These are phyloP conservation scores for Claviceps digitariae DNA, from an alignment of 2,329 filamentous ascomycete species.

Conservation along the genomic window DNA sequence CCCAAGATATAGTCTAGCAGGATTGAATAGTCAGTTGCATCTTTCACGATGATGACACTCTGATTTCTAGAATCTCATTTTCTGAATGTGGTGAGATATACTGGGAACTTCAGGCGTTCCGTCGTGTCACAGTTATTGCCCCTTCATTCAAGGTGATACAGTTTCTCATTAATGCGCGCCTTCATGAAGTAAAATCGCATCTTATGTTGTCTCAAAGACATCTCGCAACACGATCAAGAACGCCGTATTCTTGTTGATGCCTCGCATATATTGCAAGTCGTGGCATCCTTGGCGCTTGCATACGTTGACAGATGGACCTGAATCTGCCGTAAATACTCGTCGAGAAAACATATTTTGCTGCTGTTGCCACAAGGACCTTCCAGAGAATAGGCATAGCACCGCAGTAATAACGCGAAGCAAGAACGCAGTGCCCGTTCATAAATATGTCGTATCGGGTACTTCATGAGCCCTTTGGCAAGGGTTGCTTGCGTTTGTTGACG, in stretches of 20 bases:
- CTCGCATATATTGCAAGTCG: conserved; percentile 57
- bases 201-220: conserved; percentile 64
- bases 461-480: conserved; percentile 35
- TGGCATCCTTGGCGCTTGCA: conserved; percentile 43
- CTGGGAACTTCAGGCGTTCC: too few relatives aligned
- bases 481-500: conserved; percentile 25
- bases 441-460: conserved; percentile 78
- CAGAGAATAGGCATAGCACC: conserved; percentile 85
- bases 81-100: not conserved
- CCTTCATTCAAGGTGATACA: conserved; percentile 43
- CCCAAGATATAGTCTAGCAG: conserved; percentile 14
- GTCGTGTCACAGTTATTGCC: too few relatives aligned
- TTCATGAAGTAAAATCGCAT: conserved; percentile 89
- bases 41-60: too few relatives aligned
- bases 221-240: conserved; percentile 69
- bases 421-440: conserved; percentile 84
- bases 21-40: not conserved
- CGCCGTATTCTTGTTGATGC: conserved; percentile 66
- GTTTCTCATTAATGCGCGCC: conserved; percentile 67
- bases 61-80: not conserved
- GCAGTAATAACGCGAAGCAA: conserved; percentile 94
- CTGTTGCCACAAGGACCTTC: conserved; percentile 57
- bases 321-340: conserved; percentile 66
- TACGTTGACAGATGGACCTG: conserved; percentile 60
- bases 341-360: conserved; percentile 40